Conservation (phyloP, 139 green algal species). For the Dunaliella primolecta region DNA sequence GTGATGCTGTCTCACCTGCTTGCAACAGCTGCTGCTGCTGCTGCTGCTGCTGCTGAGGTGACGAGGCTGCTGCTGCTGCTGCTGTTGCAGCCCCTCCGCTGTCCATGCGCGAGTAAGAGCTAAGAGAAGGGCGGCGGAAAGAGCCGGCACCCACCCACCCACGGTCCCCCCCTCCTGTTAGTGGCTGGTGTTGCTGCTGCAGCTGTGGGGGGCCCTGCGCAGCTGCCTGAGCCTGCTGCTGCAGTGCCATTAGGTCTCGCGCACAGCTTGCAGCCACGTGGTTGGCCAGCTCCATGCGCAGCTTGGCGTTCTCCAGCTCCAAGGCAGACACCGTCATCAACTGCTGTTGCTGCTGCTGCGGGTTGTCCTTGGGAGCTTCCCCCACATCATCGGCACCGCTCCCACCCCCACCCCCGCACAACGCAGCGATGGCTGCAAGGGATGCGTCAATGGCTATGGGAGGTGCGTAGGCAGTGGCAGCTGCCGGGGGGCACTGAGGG, state of each 20-base stretch:
- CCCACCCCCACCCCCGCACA: background rate
- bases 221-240: background rate
- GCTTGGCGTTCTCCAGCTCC: constrained; percentile 64
- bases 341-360: background rate
- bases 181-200: background rate
- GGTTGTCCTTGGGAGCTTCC: no score
- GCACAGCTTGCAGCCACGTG: constrained; percentile 29
- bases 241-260: constrained; percentile 22
- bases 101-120: background rate
- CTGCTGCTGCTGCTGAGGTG: background rate
- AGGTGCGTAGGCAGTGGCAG: background rate
- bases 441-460: background rate
- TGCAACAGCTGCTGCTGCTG: no score
- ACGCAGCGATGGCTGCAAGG: background rate
- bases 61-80: background rate
- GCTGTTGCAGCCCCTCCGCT: background rate
- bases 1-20: background rate
- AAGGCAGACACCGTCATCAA: constrained; percentile 9
- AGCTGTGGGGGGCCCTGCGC: background rate
- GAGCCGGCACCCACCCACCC: background rate
- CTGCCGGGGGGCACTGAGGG: constrained; percentile 11
- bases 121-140: background rate
- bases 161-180: no score
- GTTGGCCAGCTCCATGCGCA: constrained; percentile 62
- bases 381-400: no score